Evolutionary conservation across 2,329 filamentous ascomycete species (phyloP), one percentile per base, ranked within the genome.

Genomic region (Botrytis paeoniae): DNA sequence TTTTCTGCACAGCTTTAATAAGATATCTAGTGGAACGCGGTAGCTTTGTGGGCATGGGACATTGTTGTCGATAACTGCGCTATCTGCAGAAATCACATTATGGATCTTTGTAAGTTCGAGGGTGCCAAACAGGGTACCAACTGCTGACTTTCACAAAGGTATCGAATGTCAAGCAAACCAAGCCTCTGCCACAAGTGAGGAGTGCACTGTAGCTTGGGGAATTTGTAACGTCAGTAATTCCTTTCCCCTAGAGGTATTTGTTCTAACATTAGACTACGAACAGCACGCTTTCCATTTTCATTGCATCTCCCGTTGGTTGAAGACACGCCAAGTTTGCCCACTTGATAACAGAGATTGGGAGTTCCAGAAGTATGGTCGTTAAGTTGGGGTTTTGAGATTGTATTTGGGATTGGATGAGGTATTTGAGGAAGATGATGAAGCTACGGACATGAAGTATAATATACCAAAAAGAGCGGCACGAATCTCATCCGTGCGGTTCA

Each of bases 271-370:
- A 32, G 51, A 29, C 45, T 29, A 41, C 29, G 35, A 74, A 73
- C 80, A 99, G 96, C 96, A 99, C 81, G 96, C 96, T 43, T 99
- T 99, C 87, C 96, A 99, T 84, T 99, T 99, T 85, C 96, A 99
- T 85, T 99, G 96, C 86, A 99, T 99, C 81, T 98, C 96, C 20
- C 90, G 96, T 84, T 99, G 96, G 96, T 87, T 99, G 74, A 99
- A 99, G 88, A 97, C 96, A n/a, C 91, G 96, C 81, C 96, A 98
- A 82, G 96, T 99, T 68, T 99, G 96, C 82, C 96, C 96, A 25
- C 86, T 99, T 62, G 96, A 99, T 85, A 99, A 99, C 85, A 88
- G 95, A 79, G 96, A 99, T 83, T 99, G 96, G 96, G 96, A 99
- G 82, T 99, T 98, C 86, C 96, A 99, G 84, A 99, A 98, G 84